A percentile compares a stretch with the other conserved stretches of the same genome.
Conservation (phyloP, 371 early-diverging fungal genomes). For the Chytridium lagenaria region DNA sequence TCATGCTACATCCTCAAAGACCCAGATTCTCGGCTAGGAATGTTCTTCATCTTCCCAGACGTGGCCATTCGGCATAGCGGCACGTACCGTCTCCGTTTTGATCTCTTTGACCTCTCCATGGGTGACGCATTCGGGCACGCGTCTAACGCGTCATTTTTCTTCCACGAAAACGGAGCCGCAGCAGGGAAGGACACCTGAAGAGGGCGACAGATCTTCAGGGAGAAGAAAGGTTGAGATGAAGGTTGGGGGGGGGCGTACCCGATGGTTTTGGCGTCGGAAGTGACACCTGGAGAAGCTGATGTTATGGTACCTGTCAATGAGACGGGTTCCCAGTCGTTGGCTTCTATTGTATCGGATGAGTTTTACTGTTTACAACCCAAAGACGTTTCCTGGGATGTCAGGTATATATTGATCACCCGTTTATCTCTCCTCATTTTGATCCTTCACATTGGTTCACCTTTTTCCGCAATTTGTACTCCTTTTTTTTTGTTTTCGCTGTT, state of each 20-base stretch:
- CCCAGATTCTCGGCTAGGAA: slow-evolving; percentile 25
- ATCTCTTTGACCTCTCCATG: slow-evolving; percentile 30
- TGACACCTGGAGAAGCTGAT: not conserved
- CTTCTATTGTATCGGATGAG: not conserved
- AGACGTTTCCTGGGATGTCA: not conserved
- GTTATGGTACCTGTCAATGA: not conserved
- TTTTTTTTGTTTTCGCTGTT: not conserved
- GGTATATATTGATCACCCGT: too few species aligned
- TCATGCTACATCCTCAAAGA: slow-evolving; percentile 33
- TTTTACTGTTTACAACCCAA: not conserved
- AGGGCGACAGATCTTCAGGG: not conserved
- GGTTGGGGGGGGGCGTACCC: not conserved
- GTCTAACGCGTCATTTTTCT: too few species aligned
- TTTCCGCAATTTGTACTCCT: not conserved
- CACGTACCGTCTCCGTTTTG: slow-evolving; percentile 35
- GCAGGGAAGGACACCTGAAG: not conserved
- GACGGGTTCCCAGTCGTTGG: not conserved
- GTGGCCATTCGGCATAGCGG: slow-evolving; percentile 38
- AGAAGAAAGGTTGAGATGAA: not conserved
- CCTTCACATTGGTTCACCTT: not conserved
- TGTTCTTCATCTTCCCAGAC: slow-evolving; percentile 44
- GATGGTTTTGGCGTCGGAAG: too few species aligned
- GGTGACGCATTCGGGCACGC: too few species aligned
- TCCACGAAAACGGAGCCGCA: too few species aligned
- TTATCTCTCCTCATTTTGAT: too few species aligned